These are phyloP conservation scores for Xylaria digitata DNA, from an alignment of 2,329 filamentous ascomycete genomes.

Conservation along the genomic window DNA sequence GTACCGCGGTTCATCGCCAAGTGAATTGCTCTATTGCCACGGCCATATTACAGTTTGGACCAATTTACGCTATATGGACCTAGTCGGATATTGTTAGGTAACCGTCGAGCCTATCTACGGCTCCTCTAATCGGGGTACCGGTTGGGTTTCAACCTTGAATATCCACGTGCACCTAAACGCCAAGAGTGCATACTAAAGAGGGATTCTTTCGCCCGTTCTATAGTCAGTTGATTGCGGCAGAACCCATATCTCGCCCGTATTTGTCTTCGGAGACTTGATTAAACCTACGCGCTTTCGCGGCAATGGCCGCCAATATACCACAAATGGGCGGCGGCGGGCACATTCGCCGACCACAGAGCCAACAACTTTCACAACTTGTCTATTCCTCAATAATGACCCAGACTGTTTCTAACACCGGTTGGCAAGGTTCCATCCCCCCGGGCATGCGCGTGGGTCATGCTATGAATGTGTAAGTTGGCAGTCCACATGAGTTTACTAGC, in stretches of 20 bases:
- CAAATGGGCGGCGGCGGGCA: slow-evolving; percentile 64
- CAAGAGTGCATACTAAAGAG: slow-evolving; percentile 3
- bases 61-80: slow-evolving; percentile 39
- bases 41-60: slow-evolving; percentile 14
- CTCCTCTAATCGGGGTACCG: slow-evolving; percentile 29
- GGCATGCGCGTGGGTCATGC: slow-evolving; percentile 51
- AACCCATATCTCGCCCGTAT: background rate
- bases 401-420: slow-evolving; percentile 43
- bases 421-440: slow-evolving; percentile 50
- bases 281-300: slow-evolving; percentile 51
- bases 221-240: background rate
- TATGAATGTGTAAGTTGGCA: slow-evolving; percentile 52
- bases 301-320: slow-evolving; percentile 71
- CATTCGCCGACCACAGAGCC: slow-evolving; percentile 54
- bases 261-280: slow-evolving; percentile 33
- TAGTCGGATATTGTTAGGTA: slow-evolving; percentile 36
- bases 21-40: slow-evolving; percentile 11
- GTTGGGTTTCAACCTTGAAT: slow-evolving; percentile 11
- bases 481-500: background rate
- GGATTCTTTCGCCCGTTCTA: background rate
- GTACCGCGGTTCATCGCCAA: slow-evolving; percentile 10
- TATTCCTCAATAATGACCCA: slow-evolving; percentile 51
- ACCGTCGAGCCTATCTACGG: slow-evolving; percentile 29
- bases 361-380: slow-evolving; percentile 56
- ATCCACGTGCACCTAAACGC: background rate